Percentiles rank a stretch among this genome's conserved stretches.
Conservation (phyloP, 306 rosid genomes). For the Acacia confusa region DNA sequence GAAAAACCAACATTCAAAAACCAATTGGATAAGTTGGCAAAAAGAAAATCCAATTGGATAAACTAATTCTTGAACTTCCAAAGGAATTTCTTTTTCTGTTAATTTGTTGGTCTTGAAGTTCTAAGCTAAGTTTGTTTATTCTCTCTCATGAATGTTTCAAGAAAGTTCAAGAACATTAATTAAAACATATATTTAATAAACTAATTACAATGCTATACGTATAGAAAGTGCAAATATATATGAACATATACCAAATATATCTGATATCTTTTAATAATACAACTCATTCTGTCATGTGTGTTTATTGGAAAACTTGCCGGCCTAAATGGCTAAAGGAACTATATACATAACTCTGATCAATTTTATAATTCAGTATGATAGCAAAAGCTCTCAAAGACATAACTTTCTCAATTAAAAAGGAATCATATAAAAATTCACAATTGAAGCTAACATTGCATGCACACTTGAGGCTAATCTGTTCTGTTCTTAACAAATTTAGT, state of each 20-base stretch:
- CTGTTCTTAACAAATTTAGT: not conserved
- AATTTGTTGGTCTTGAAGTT: not conserved
- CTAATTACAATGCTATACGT: not conserved
- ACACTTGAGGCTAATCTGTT: not conserved
- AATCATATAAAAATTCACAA: not conserved
- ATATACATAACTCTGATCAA: not conserved
- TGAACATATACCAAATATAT: no score
- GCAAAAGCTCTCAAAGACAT: not conserved
- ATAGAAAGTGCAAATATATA: not conserved
- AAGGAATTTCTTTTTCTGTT: not conserved
- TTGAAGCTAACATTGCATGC: not conserved
- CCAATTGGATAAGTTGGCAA: slow-evolving; percentile 3
- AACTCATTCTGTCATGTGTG: not conserved
- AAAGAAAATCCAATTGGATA: slow-evolving; percentile 9
- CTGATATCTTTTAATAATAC: not conserved
- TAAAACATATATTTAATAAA: not conserved
- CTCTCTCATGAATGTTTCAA: slow-evolving; percentile 17
- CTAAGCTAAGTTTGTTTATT: no score
- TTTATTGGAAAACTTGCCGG: not conserved
- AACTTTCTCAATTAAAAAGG: not conserved
- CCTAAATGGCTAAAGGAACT: not conserved
- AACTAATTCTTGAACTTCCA: slow-evolving; percentile 22
- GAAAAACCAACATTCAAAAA: not conserved
- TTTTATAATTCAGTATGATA: not conserved
- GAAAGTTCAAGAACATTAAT: slow-evolving; percentile 12